These are phyloP conservation scores for Dictyostelium discoideum DNA, from an alignment of 78 protist genomes.

Conservation along the genomic window DNA sequence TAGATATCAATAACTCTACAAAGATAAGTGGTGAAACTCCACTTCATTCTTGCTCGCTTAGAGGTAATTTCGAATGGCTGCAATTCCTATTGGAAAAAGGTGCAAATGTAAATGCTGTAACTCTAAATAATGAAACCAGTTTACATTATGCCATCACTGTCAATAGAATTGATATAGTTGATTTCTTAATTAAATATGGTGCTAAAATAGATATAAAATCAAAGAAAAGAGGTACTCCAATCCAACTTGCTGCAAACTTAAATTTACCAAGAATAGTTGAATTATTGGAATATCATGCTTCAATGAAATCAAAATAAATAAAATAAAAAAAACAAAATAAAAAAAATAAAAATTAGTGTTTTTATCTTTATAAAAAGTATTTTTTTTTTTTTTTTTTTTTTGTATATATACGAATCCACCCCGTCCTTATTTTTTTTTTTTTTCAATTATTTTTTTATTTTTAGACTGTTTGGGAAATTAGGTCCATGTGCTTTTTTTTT, in stretches of 20 bases:
- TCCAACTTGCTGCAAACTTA: constrained; percentile 1
- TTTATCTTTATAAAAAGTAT: too few relatives aligned
- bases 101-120: constrained; percentile 31
- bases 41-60: constrained; percentile 30
- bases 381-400: too few relatives aligned
- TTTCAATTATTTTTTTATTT: too few relatives aligned
- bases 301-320: background rate
- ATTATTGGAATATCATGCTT: background rate
- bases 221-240: constrained; percentile 59
- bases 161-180: background rate
- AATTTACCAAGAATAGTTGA: background rate
- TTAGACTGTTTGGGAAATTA: too few relatives aligned
- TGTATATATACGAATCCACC: too few relatives aligned
- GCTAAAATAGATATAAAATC: constrained; percentile 25
- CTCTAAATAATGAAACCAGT: constrained; percentile 26
- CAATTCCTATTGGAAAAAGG: constrained; percentile 43
- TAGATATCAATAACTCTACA: background rate
- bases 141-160: constrained; percentile 71
- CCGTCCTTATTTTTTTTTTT: too few relatives aligned
- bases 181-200: constrained; percentile 6
- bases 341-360: too few relatives aligned
- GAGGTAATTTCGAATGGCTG: constrained; percentile 37
- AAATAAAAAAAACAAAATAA: background rate
- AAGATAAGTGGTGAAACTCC: constrained; percentile 54
- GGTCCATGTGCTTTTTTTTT: too few relatives aligned